Base-by-base conservation (phyloP, 805 yeast species). In the Jamesozyma hellenica region DNA sequence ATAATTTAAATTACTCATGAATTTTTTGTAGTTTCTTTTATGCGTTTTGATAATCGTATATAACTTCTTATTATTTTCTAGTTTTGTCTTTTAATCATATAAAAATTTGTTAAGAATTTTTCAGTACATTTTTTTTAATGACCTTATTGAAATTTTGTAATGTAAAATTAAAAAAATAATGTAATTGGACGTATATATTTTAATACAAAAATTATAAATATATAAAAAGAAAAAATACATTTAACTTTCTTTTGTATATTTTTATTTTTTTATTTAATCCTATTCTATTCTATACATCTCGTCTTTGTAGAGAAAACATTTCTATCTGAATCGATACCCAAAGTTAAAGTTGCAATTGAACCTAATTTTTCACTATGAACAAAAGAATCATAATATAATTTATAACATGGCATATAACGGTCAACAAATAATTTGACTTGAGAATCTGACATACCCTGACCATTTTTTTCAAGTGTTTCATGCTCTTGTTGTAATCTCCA, bases 391-490 rank as follows among this genome's bases (percentile, higher is more conserved):
- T 75, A 80, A 56, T 83, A 92, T 16, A 88, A 52, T 45, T 75
- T 72, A 51, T 90, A 90, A 28, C 81, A 74, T 1, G 95, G 95
- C 86, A 83, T 81, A 59, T 90, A 90, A 44, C 95, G 71, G 43
- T 80, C 75, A 10, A 90, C 79, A 65, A 92, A 92, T 15, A 46
- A 46, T 9, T 48, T 59, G 4, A 90, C 95, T 49, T 80, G 71
- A 1, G 55, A 67, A 48, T 83, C 92, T 2, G 79, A 61, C 97
- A 92, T 88, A 0, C 97, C 97, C 1, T 50, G 38, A 0, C 95
- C 95, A 18, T 59, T 66, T 9, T 44, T 38, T 14, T 33, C 23
- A 7, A 49, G 47, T 16, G 52, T 42, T 17, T 46, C 55, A 39
- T 53, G 56, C 34, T 60, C 64, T 55, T 79, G 85, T 54, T 86